phyloP scores from a whole-genome alignment of 176 grass and related monocot species.

The Elaeis guineensis region DNA sequence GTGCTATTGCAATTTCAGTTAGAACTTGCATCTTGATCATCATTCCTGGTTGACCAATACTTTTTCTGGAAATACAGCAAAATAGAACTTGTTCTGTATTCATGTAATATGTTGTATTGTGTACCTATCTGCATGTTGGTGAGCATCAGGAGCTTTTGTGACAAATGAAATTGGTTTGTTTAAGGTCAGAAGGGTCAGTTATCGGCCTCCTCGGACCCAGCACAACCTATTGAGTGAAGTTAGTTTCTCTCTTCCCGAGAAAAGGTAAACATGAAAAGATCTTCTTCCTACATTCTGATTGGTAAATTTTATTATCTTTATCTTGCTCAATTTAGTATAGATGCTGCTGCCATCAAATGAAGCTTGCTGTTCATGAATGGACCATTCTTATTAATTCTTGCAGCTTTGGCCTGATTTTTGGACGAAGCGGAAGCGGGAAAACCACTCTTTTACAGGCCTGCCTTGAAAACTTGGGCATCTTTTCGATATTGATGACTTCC shows the following conservation, averaged over 20 bases:
- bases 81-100: no score
- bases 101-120: no score
- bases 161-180: slow-evolving; percentile 36
- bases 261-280: slow-evolving; percentile 33
- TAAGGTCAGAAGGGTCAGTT: slow-evolving; percentile 69
- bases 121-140: no score
- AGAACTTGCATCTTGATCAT: no score
- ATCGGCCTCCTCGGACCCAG: slow-evolving; percentile 65
- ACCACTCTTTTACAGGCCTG: slow-evolving; percentile 88
- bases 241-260: slow-evolving; percentile 56
- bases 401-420: slow-evolving; percentile 96
- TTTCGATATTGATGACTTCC: background rate
- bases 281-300: no score
- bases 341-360: no score
- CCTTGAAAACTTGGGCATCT: background rate
- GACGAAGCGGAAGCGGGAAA: slow-evolving; percentile 76
- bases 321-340: no score
- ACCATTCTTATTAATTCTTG: slow-evolving; percentile 8
- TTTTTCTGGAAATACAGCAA: no score
- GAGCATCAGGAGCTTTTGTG: background rate
- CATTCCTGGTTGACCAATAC: no score
- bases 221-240: slow-evolving; percentile 58
- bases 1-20: no score
- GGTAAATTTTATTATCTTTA: no score
- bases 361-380: background rate